These are phyloP conservation scores for Saccharomycopsis synnaedendra DNA, from an alignment of 805 yeast genomes.

Conservation along the genomic window DNA sequence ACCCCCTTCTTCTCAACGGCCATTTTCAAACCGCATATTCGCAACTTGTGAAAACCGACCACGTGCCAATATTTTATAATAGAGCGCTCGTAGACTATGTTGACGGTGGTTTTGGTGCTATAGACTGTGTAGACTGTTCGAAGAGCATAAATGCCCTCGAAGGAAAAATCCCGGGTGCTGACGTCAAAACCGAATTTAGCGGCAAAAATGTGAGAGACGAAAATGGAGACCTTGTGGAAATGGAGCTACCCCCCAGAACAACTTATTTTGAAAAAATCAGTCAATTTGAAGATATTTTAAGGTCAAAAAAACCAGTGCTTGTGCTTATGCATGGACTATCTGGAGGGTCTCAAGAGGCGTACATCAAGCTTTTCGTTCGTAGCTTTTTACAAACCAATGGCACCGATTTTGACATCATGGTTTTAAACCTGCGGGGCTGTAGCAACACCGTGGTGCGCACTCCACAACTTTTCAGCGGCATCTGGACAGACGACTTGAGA, in stretches of 20 bases:
- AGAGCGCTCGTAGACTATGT: constrained; percentile 39
- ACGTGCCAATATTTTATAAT: constrained; percentile 41
- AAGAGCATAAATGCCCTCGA: neutral
- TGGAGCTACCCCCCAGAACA: constrained; percentile 38
- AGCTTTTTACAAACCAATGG: constrained; percentile 23
- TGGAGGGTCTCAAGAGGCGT: constrained; percentile 78
- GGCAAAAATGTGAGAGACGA: constrained; percentile 16
- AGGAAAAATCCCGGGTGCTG: neutral
- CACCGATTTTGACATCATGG: constrained; percentile 46
- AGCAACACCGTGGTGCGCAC: constrained; percentile 57
- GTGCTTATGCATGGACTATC: constrained; percentile 67
- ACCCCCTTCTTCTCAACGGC: constrained; percentile 53
- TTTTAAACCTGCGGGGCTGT: constrained; percentile 69
- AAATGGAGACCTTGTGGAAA: constrained; percentile 22
- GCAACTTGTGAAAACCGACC: constrained; percentile 28
- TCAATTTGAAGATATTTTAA: constrained; percentile 30
- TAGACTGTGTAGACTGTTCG: constrained; percentile 43
- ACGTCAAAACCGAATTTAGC: neutral
- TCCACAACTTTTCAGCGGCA: constrained; percentile 58
- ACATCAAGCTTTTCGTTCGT: constrained; percentile 49
- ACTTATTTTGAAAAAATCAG: constrained; percentile 33
- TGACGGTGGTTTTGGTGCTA: constrained; percentile 59
- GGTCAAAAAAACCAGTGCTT: constrained; percentile 43
- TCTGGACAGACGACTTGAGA: constrained; percentile 61
- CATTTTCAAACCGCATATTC: constrained; percentile 62